Conservation (phyloP, 139 green algal genomes). For the Ulvella scutata region DNA sequence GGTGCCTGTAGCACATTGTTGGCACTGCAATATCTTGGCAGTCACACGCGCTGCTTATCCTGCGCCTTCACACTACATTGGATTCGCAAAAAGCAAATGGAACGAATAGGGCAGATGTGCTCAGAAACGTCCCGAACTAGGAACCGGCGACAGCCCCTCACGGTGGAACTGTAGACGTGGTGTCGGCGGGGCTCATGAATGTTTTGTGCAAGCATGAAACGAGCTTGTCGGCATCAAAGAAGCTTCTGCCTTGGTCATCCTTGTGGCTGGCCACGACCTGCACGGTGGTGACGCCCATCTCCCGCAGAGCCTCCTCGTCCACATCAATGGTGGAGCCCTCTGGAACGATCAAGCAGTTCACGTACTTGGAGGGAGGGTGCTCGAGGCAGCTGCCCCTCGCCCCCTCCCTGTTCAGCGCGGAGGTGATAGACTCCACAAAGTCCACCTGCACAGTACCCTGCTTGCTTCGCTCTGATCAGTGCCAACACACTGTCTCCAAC, state of each 20-base stretch:
- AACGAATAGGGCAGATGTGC: too few species aligned
- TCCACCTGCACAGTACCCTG: not conserved
- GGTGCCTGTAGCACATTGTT: too few species aligned
- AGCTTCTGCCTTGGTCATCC: not conserved
- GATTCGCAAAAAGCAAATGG: too few species aligned
- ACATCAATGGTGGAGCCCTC: conserved; percentile 37
- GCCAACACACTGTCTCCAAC: not conserved
- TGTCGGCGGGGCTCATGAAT: too few species aligned
- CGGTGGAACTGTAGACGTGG: too few species aligned
- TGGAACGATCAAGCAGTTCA: conserved; percentile 61
- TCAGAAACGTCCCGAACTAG: too few species aligned
- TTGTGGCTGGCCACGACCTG: conserved; percentile 39
- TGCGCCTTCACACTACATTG: too few species aligned
- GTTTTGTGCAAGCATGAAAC: too few species aligned
- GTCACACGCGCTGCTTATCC: too few species aligned
- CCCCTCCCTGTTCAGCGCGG: conserved; percentile 7
- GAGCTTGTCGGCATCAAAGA: not conserved
- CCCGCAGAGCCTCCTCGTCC: conserved; percentile 27
- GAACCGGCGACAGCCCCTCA: too few species aligned
- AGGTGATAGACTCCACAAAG: not conserved
- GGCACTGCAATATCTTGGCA: too few species aligned
- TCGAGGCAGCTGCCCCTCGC: conserved; percentile 21
- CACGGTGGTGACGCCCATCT: conserved; percentile 43
- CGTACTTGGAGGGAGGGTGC: conserved; percentile 40
- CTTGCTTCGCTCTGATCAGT: not conserved